Percentiles rank a stretch among this genome's conserved stretches.
Evolutionary conservation across 2,329 filamentous ascomycete species (phyloP).

Genomic region (Ascochyta rabiei): DNA sequence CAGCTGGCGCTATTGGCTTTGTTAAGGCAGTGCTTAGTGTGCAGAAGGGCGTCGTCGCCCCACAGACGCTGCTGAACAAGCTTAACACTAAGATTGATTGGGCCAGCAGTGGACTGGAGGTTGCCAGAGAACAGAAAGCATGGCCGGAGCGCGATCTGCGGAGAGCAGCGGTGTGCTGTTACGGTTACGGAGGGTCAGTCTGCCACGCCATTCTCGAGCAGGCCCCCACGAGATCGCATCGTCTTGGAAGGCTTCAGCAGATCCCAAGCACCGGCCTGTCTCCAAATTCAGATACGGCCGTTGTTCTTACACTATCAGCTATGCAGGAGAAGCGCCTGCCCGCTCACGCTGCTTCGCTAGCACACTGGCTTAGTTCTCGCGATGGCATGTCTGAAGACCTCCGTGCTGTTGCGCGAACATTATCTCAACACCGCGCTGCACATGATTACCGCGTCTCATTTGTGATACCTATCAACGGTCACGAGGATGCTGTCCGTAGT

Average conservation of each 20-base stretch:
- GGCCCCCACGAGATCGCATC: conserved; percentile 20
- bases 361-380: conserved; percentile 28
- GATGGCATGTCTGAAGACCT: conserved; percentile 25
- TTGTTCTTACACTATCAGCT: conserved; percentile 35
- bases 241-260: not conserved
- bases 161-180: conserved; percentile 54
- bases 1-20: conserved; percentile 46
- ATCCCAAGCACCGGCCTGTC: not conserved
- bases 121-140: conserved; percentile 4
- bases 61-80: conserved; percentile 29
- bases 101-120: conserved; percentile 13
- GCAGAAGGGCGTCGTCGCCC: conserved; percentile 43
- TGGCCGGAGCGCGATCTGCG: conserved; percentile 31
- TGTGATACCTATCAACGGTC: conserved; percentile 19
- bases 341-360: conserved; percentile 25
- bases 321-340: conserved; percentile 43
- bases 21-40: conserved; percentile 49
- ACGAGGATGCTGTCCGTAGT: conserved; percentile 27
- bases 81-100: conserved; percentile 44
- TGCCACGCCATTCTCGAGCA: conserved; percentile 52
- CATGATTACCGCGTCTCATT: conserved; percentile 41
- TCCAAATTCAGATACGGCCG: not conserved
- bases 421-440: conserved; percentile 42
- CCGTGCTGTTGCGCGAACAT: conserved; percentile 29
- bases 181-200: conserved; percentile 53